Evolutionary conservation across 139 green algal species (phyloP), one percentile per base, ranked within the genome.

Genomic region (Chlorella sp.): DNA sequence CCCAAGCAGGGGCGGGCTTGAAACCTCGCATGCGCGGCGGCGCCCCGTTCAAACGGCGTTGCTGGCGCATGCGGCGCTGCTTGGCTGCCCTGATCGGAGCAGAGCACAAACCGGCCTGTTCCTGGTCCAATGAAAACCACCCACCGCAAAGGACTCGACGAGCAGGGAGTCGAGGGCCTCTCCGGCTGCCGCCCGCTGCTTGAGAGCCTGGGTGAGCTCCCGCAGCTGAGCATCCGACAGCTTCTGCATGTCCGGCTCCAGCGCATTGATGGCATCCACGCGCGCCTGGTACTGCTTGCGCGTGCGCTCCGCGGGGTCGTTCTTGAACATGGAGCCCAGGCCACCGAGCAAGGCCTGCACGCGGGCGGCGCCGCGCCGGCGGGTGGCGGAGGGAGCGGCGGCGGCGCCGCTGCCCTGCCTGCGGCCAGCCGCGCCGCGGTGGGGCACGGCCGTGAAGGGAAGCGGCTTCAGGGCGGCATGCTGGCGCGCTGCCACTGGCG

Each of bases 181-280:
- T 2, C 96, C 96, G 4, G 68, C 65, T 7, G 76, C 41, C 0
- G 95, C 90, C 4, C 93, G 82, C 68, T 91, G 32, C 70, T 96
- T 91, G 28, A 99, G 92, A 63, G 96, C 91, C 51, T 82, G 26
- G 3, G 97, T 99, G 88, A 96, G 96, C 3, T 68, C 88, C 2
- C 92, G 85, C 70, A 99, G 92, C 86, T 98, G 68, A 3, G 97
- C 94, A 67, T 99, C 94, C 30, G 73, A 90, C 11, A 98, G 89
- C 11, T 74, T 39, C 86, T 96, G 78, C 86, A 98, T 95, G 17
- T 80, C 34, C 6, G 91, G 87, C 89, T 98, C 96, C 85, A 99
- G 89, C 11, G 90, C 93, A 86, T 97, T 99, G 81, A 99, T 96
- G 34, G 90, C 62, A 68, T 97, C 94, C 63, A 99, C 97, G 13